These are phyloP conservation scores for Xylaria nigripes DNA, from an alignment of 495 filamentous ascomycete species.

Conservation along the genomic window DNA sequence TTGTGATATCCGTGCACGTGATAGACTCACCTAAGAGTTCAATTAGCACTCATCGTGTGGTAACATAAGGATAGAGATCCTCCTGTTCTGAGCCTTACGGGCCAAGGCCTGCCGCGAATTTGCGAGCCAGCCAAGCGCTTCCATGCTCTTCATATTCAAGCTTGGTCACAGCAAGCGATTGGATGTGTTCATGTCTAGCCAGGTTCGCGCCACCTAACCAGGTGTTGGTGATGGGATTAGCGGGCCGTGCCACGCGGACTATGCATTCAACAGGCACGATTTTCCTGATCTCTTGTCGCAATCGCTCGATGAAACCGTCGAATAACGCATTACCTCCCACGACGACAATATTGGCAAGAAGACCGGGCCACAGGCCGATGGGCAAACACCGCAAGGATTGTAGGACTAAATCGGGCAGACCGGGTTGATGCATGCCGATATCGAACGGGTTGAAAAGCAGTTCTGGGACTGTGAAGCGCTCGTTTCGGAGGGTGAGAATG, in stretches of 20 bases:
- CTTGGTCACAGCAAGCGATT: slow-evolving; percentile 63
- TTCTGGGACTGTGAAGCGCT: slow-evolving; percentile 87
- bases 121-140: slow-evolving; percentile 64
- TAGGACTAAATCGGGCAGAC: slow-evolving; percentile 70
- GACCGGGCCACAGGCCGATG: slow-evolving; percentile 62
- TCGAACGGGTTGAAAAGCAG: slow-evolving; percentile 79
- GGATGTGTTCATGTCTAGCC: slow-evolving; percentile 57
- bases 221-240: slow-evolving; percentile 69
- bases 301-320: slow-evolving; percentile 70
- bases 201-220: slow-evolving; percentile 79
- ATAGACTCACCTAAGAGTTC: neutral
- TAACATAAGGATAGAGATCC: slow-evolving; percentile 35
- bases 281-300: slow-evolving; percentile 70
- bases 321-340: slow-evolving; percentile 80
- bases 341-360: slow-evolving; percentile 80
- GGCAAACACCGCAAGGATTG: slow-evolving; percentile 74
- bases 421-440: slow-evolving; percentile 79
- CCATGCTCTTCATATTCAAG: slow-evolving; percentile 88
- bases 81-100: slow-evolving; percentile 18
- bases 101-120: slow-evolving; percentile 46
- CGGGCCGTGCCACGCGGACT: slow-evolving; percentile 61
- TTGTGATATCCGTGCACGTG: neutral
- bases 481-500: slow-evolving; percentile 77
- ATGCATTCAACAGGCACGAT: slow-evolving; percentile 69
- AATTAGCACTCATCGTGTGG: slow-evolving; percentile 10